Evolutionary conservation across 2,329 filamentous ascomycete species (phyloP).

Genomic region (Teratosphaeria viscida): DNA sequence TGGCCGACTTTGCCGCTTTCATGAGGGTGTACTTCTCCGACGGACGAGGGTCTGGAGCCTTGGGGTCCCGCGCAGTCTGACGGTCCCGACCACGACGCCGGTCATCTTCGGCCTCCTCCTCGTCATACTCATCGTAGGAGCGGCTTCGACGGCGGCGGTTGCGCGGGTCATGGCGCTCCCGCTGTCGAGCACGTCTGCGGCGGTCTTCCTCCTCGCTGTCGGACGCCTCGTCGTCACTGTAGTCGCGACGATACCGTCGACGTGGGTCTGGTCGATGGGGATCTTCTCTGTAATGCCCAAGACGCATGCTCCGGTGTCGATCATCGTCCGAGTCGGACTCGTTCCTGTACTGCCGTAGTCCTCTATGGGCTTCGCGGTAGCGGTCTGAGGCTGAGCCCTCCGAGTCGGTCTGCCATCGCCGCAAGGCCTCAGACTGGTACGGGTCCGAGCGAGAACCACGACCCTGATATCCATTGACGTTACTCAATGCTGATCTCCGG

Average conservation of each 20-base stretch:
- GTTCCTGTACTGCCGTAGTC: neutral
- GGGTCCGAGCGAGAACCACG: neutral
- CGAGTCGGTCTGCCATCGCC: neutral
- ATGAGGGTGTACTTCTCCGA: neutral
- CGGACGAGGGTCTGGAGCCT: neutral
- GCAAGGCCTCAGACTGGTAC: neutral
- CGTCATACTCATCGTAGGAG: no score
- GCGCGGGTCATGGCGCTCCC: neutral
- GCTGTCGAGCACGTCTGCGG: neutral
- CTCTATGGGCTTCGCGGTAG: neutral
- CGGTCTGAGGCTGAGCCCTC: neutral
- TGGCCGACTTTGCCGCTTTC: neutral
- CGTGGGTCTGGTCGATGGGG: neutral
- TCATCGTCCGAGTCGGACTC: neutral
- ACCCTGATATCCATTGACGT: neutral
- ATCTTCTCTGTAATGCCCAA: neutral
- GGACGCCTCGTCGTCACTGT: neutral
- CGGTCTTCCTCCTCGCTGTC: neutral
- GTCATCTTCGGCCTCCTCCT: neutral
- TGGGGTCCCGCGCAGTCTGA: neutral
- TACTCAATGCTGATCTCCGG: neutral
- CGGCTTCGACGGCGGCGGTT: neutral
- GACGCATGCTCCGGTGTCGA: neutral
- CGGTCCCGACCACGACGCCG: neutral
- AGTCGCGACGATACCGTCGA: neutral